Conservation (phyloP, 352 stramenopile genomes). For the Phytophthora gonapodyides region DNA sequence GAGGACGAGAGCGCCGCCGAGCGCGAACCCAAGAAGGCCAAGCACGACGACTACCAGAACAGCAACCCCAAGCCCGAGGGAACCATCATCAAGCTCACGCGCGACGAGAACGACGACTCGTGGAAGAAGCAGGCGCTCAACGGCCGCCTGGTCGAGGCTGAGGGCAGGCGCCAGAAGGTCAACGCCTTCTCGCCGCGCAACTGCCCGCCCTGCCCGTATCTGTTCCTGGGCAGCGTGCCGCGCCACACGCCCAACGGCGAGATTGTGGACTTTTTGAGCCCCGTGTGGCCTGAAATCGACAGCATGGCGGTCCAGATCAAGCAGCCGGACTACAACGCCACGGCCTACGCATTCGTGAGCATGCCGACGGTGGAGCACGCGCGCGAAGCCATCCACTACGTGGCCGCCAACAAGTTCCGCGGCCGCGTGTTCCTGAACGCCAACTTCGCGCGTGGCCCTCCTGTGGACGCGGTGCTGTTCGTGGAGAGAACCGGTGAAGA, state of each 20-base stretch:
- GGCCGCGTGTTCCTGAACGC: conserved; percentile 51
- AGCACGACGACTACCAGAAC: conserved; percentile 23
- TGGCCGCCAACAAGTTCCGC: conserved; percentile 43
- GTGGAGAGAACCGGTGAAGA: conserved; percentile 47
- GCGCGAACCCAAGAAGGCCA: conserved; percentile 39
- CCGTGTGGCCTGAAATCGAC: conserved; percentile 54
- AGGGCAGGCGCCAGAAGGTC: conserved; percentile 28
- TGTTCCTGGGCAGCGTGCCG: conserved; percentile 76
- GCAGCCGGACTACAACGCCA: conserved; percentile 37
- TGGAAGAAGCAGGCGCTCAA: conserved; percentile 28
- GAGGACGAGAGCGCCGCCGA: conserved; percentile 16
- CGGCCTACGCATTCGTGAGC: conserved; percentile 72
- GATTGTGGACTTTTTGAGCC: conserved; percentile 56
- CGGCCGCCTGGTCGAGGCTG: conserved; percentile 26
- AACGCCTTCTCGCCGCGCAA: conserved; percentile 33
- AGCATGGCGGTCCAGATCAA: conserved; percentile 64
- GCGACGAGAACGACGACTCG: conserved; percentile 20
- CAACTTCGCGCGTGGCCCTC: conserved; percentile 73
- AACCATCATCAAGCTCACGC: conserved; percentile 34
- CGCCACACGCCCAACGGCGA: conserved; percentile 41
- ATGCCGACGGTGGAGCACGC: conserved; percentile 57
- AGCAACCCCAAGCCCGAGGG: conserved; percentile 17
- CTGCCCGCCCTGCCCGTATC: conserved; percentile 68
- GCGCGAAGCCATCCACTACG: conserved; percentile 57
- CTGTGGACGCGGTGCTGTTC: conserved; percentile 69